Conservation (phyloP, 2,329 filamentous ascomycete genomes). For the Aspergillus fumigatiaffinis region DNA sequence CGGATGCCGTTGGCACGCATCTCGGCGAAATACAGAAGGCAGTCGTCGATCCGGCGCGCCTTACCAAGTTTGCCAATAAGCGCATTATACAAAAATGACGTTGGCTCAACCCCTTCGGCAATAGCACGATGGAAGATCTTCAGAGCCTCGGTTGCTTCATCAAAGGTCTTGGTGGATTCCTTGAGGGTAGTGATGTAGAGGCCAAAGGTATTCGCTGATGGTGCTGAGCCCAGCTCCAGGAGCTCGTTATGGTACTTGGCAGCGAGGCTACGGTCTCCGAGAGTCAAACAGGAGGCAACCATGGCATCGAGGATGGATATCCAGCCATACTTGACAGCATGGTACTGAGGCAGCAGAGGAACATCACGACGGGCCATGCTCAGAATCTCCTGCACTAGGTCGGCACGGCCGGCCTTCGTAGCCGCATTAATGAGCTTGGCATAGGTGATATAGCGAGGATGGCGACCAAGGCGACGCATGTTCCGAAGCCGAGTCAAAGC, state of each 20-base stretch:
- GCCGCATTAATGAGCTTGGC: slow-evolving; percentile 91
- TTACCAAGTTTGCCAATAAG: slow-evolving; percentile 98
- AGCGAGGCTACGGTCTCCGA: slow-evolving; percentile 75
- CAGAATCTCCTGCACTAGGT: slow-evolving; percentile 79
- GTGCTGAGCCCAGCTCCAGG: slow-evolving; percentile 81
- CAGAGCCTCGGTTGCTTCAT: slow-evolving; percentile 93
- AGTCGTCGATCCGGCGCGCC: slow-evolving; percentile 95
- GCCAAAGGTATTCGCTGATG: slow-evolving; percentile 95
- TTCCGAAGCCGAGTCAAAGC: slow-evolving; percentile 82
- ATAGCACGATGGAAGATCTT: slow-evolving; percentile 96
- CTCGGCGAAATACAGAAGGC: slow-evolving; percentile 94
- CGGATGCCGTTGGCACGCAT: slow-evolving; percentile 92
- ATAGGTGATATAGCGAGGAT: slow-evolving; percentile 94
- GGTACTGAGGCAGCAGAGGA: slow-evolving; percentile 77
- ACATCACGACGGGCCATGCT: slow-evolving; percentile 86
- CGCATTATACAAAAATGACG: slow-evolving; percentile 96
- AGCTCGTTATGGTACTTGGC: slow-evolving; percentile 89
- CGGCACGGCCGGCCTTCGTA: slow-evolving; percentile 77
- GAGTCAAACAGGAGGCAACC: slow-evolving; percentile 84
- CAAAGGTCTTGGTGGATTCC: slow-evolving; percentile 94
- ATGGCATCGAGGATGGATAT: slow-evolving; percentile 93
- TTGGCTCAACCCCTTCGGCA: slow-evolving; percentile 89
- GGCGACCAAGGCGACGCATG: slow-evolving; percentile 85
- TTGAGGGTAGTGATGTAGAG: slow-evolving; percentile 99
- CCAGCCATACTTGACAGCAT: slow-evolving; percentile 90